Evolutionary conservation across 2,329 filamentous ascomycete species (phyloP).

Genomic region (Pestalotiopsis fici): DNA sequence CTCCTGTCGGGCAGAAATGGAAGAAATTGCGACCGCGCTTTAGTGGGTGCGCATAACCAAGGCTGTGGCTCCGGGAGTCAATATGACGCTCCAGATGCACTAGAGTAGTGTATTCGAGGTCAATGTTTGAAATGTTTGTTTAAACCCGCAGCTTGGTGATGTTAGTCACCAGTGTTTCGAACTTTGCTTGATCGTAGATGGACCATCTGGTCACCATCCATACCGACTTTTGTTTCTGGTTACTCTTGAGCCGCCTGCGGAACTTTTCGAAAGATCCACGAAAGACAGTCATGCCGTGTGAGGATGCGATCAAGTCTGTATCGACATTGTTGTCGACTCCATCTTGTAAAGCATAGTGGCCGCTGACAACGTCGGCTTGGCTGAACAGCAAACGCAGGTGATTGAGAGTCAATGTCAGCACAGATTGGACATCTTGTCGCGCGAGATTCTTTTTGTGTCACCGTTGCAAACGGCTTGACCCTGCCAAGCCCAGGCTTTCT

Average conservation of each 20-base stretch:
- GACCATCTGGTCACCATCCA: slow-evolving; percentile 22
- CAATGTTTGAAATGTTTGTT: too few species aligned
- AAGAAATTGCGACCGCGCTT: too few species aligned
- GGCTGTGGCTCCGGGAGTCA: too few species aligned
- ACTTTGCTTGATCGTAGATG: slow-evolving; percentile 19
- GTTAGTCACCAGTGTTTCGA: slow-evolving; percentile 16
- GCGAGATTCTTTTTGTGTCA: neutral
- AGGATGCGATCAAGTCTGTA: neutral
- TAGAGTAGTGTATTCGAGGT: too few species aligned
- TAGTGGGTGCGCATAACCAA: too few species aligned
- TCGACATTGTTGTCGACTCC: neutral
- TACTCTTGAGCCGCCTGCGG: slow-evolving; percentile 13
- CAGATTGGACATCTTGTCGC: neutral
- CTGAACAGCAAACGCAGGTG: neutral
- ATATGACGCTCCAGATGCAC: too few species aligned
- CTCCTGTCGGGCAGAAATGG: too few species aligned
- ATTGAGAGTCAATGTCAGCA: neutral
- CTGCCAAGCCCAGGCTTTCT: slow-evolving; percentile 14
- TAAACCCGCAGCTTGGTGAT: slow-evolving; percentile 18
- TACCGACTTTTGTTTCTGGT: slow-evolving; percentile 19
- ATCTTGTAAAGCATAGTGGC: neutral
- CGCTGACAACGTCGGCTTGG: neutral
- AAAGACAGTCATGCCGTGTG: slow-evolving; percentile 16
- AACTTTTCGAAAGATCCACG: slow-evolving; percentile 20
- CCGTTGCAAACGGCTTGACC: neutral